Evolutionary conservation across 352 stramenopile species (phyloP), one percentile per base, ranked within the genome.

Genomic region (Pythium coloratum): DNA sequence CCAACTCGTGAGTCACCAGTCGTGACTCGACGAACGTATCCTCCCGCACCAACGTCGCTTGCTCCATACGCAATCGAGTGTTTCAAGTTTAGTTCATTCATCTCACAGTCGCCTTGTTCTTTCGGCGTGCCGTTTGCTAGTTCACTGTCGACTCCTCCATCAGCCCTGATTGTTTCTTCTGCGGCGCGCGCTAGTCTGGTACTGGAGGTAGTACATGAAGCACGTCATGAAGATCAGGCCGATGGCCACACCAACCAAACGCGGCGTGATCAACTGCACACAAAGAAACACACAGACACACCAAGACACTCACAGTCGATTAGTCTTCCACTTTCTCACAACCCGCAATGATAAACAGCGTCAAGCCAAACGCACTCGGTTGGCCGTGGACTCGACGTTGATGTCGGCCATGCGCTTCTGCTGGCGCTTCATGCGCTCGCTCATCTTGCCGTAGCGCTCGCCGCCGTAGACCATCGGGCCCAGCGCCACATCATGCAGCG

Each of bases 381-480:
- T 62, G 1, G 72, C 59, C n/a, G 65, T 80, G 55, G 67, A 64
- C n/a, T 76, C 66, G 4, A 86, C 58, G 30, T 76, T 67, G 4
- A 86, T 56, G 30, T 90, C 75, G 5, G 75, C 68, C 16, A 71
- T 61, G 20, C 73, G 81, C 59, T 79, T 81, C 51, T 90, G 69
- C 70, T 88, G 81, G n/a, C 86, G 86, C 72, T 90, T 90, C 14
- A 92, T 65, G 1, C 86, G 81, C 76, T 94, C 86, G 59, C 81
- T 91, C 77, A 90, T 88, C 75, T 94, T 94, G 57, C 78, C 81
- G 71, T 91, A 94, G 59, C 86, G 82, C 72, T 92, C 86, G 60
- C 86, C 86, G 3, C 73, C 85, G 70, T 94, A 94, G 59, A 94
- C 86, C 30, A 84, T 89, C n/a, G 86, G 86, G 0, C 86, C 86